Evolutionary conservation across 768 basidiomycete genomes (phyloP), one percentile per base, ranked within the genome.

Genomic region (Termitomyces sp.): DNA sequence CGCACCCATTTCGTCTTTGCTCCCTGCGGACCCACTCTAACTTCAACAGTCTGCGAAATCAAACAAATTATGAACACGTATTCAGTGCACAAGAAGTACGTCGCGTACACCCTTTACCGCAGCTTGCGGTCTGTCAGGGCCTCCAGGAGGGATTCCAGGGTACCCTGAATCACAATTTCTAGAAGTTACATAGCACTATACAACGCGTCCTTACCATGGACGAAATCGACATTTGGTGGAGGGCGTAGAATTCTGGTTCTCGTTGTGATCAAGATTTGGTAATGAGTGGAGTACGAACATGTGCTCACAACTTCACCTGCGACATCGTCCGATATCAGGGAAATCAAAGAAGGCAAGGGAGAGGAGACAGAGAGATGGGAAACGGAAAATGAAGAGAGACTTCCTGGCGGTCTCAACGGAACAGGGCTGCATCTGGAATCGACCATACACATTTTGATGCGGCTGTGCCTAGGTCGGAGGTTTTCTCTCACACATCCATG

Each of bases 1-100:
- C 88, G 85, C 27, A 98, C 88, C 88, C 91, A 96, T 73, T 93
- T 92, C 30, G 91, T 91, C 75, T 93, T 95, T 68, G 92, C 82
- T 16, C 90, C 88, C 61, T 85, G 81, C 2, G 78, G 76, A 31
- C 85, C 87, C 6, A 87, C 79, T 18, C 95, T 86, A 13, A 98
- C 82, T 71, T 98, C 95, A 54, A 98, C 82, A 20, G 91, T 87
- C 92, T 94, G 63, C 27, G 49, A 62, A 59, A 46, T n/a, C 13
- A n/a, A 31, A 24, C 50, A 59, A n/a, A 63, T 68, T 20, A 42
- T 42, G n/a, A 61, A 51, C 55, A 15, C 42, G 63, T 34, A 36
- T 53, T 20, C 41, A 12, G 8, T 16, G 37, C n/a, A 60, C 54
- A 42, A 65, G 39, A 37, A 37, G 50, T 9, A 33, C 57, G 47